A percentile compares a stretch with the other conserved stretches of the same genome.
Evolutionary conservation across 106 monocot species (phyloP).

Genomic region (Chionographis japonica): DNA sequence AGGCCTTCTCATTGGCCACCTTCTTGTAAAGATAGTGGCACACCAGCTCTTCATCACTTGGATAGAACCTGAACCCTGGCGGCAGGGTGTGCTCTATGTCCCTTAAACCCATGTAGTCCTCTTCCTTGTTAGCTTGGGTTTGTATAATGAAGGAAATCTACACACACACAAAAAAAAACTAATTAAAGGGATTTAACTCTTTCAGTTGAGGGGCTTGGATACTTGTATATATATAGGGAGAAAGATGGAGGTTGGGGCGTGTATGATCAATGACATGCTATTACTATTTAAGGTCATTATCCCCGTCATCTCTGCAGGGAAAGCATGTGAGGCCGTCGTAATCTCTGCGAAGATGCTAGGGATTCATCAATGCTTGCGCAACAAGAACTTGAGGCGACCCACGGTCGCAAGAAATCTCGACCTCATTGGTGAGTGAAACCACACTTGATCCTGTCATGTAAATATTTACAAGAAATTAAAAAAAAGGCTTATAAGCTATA

Average conservation of each 20-base stretch:
- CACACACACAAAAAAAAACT: no score
- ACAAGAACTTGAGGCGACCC: slow-evolving; percentile 16
- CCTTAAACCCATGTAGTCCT: slow-evolving; percentile 35
- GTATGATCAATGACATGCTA: slow-evolving; percentile 7
- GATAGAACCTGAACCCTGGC: slow-evolving; percentile 71
- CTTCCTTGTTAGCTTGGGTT: no score
- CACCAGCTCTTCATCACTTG: slow-evolving; percentile 66
- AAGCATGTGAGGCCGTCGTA: slow-evolving; percentile 14
- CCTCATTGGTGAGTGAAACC: no score
- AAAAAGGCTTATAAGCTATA: no score
- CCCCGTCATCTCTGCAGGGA: slow-evolving; percentile 6
- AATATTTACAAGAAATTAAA: no score
- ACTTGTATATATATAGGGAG: not conserved
- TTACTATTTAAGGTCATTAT: not conserved
- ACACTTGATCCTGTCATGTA: no score
- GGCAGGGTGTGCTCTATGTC: slow-evolving; percentile 52
- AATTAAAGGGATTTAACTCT: no score
- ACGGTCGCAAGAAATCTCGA: slow-evolving; percentile 19
- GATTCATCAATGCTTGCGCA: slow-evolving; percentile 9
- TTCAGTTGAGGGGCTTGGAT: no score
- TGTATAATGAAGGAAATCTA: no score
- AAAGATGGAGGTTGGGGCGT: not conserved
- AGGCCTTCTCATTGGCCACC: slow-evolving; percentile 34
- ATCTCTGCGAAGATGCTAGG: slow-evolving; percentile 19
- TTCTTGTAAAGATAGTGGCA: slow-evolving; percentile 66